A percentile compares a stretch with the other conserved stretches of the same genome.
Evolutionary conservation across 371 early-diverging fungal species (phyloP).

Genomic region (Mucor saturninus): DNA sequence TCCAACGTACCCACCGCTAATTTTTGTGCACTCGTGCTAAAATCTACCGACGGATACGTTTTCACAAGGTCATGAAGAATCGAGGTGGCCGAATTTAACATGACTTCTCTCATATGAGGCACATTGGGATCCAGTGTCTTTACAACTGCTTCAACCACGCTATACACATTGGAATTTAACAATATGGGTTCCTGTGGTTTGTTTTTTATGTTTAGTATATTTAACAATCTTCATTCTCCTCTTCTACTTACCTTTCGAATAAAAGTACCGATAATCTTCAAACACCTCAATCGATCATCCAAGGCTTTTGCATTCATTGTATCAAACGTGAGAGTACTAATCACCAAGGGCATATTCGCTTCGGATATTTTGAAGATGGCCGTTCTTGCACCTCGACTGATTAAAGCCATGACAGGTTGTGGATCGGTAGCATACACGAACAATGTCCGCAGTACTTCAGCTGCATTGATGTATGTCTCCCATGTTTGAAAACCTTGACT

Average conservation of each 20-base stretch:
- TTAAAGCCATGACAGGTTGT: constrained; percentile 37
- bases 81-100: constrained; percentile 72
- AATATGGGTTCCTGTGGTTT: constrained; percentile 60
- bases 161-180: constrained; percentile 63
- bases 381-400: constrained; percentile 66
- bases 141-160: constrained; percentile 80
- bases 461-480: constrained; percentile 79
- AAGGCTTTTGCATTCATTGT: constrained; percentile 69
- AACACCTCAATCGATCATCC: constrained; percentile 58
- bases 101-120: constrained; percentile 73
- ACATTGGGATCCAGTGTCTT: constrained; percentile 85
- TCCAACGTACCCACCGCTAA: constrained; percentile 82
- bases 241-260: constrained; percentile 60
- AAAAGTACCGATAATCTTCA: constrained; percentile 76
- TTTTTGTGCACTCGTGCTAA: constrained; percentile 78
- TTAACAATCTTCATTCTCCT: too few relatives aligned
- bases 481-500: constrained; percentile 79
- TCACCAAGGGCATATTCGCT: constrained; percentile 71
- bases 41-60: constrained; percentile 76
- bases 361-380: constrained; percentile 79
- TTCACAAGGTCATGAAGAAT: constrained; percentile 81
- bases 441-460: constrained; percentile 70
- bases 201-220: too few relatives aligned
- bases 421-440: constrained; percentile 61
- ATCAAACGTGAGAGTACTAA: constrained; percentile 77